phyloP scores from a whole-genome alignment of 495 filamentous ascomycete species.

The Neurospora terricola region DNA sequence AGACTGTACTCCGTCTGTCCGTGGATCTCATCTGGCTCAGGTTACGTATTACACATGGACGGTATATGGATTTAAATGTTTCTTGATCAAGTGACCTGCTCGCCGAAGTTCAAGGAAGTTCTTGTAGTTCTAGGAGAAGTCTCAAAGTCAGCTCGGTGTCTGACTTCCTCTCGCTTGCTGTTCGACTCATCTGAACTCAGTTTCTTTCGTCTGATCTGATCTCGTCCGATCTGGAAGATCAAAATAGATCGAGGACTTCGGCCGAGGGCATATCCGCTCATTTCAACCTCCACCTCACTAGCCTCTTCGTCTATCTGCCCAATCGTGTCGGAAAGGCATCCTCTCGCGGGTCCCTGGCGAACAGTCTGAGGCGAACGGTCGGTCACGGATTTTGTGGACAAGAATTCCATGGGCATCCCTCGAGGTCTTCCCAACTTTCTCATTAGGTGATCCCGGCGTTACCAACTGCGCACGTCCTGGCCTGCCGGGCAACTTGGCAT shows the following conservation, averaged over 20 bases:
- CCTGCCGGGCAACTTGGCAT: not conserved
- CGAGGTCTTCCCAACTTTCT: not conserved
- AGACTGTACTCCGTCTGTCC: not conserved
- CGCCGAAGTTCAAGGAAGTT: not conserved
- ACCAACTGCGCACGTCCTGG: not conserved
- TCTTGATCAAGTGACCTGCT: not conserved
- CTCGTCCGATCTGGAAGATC: not conserved
- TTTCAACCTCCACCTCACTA: not conserved
- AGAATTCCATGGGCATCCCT: not conserved
- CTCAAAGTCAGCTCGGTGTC: not conserved
- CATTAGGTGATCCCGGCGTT: not conserved
- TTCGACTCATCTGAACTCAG: not conserved
- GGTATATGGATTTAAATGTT: not conserved
- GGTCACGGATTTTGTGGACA: not conserved
- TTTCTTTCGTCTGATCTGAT: not conserved
- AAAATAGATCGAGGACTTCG: not conserved
- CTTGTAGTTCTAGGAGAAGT: not conserved
- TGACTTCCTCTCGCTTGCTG: not conserved
- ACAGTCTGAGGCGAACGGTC: not conserved
- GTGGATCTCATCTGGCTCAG: not conserved
- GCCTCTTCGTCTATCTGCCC: not conserved
- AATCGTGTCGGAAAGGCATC: not conserved
- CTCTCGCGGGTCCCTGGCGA: not conserved
- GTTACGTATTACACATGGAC: not conserved
- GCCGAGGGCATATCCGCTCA: not conserved